These are phyloP conservation scores for Phytophthora litchii DNA, from an alignment of 352 stramenopile genomes.

Conservation along the genomic window DNA sequence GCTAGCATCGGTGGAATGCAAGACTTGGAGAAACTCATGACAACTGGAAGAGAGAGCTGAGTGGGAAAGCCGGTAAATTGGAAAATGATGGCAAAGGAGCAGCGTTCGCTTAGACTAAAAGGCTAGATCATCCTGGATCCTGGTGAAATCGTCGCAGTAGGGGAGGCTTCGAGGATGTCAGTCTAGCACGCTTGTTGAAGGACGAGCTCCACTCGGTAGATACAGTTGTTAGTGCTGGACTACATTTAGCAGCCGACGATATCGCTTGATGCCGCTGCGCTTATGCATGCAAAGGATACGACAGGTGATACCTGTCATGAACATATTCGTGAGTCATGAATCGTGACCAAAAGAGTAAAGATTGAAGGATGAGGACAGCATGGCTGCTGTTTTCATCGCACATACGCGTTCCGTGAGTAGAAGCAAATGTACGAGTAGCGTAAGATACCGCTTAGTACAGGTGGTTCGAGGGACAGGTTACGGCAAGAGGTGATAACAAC, in stretches of 20 bases:
- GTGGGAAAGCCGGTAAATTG: slow-evolving; percentile 13
- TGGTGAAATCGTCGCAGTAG: slow-evolving; percentile 11
- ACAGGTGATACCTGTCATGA: slow-evolving; percentile 3
- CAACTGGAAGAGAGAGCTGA: background rate
- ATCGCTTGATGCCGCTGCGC: slow-evolving; percentile 14
- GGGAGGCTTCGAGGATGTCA: slow-evolving; percentile 10
- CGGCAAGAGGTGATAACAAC: too few relatives aligned
- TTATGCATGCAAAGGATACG: slow-evolving; percentile 29
- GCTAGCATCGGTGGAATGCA: slow-evolving; percentile 10
- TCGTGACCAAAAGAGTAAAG: slow-evolving; percentile 5
- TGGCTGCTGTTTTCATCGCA: slow-evolving; percentile 21
- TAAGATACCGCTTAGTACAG: too few relatives aligned
- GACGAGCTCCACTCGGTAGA: background rate
- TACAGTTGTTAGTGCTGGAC: background rate
- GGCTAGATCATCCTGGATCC: slow-evolving; percentile 5
- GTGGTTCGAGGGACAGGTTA: too few relatives aligned
- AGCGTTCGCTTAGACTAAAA: slow-evolving; percentile 1
- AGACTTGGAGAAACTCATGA: slow-evolving; percentile 17
- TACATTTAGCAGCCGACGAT: slow-evolving; percentile 12
- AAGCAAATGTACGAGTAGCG: background rate
- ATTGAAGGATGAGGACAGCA: slow-evolving; percentile 21
- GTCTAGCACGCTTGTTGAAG: slow-evolving; percentile 7
- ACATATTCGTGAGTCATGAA: background rate
- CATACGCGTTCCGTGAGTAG: background rate
- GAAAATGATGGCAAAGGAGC: slow-evolving; percentile 11